phyloP scores from a whole-genome alignment of 495 filamentous ascomycete genomes.

The Lasiosphaeria ovina region DNA sequence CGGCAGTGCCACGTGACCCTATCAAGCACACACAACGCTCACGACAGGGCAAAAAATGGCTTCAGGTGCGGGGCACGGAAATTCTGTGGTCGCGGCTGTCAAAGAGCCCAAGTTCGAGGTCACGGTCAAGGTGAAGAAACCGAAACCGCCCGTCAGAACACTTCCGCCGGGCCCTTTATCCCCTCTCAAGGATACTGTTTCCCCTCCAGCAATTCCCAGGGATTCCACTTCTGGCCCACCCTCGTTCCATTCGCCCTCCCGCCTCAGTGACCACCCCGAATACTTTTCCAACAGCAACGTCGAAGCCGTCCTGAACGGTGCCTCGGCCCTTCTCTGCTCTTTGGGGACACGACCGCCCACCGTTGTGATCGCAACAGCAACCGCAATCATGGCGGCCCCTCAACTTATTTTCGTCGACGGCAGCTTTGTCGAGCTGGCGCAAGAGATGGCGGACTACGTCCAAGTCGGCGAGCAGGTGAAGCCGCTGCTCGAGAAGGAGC shows the following conservation, averaged over 20 bases:
- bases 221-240: neutral
- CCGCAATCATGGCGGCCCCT: conserved; percentile 33
- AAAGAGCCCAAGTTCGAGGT: conserved; percentile 17
- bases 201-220: conserved; percentile 18
- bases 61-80: conserved; percentile 30
- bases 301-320: conserved; percentile 9
- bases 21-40: conserved; percentile 25
- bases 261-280: conserved; percentile 10
- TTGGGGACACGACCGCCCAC: conserved; percentile 6
- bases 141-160: conserved; percentile 16
- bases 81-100: conserved; percentile 21
- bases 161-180: conserved; percentile 19
- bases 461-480: conserved; percentile 67
- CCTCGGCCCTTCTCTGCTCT: conserved; percentile 10
- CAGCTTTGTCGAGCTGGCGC: conserved; percentile 79
- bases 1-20: conserved; percentile 23
- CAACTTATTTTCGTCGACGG: conserved; percentile 82
- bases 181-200: conserved; percentile 20
- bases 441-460: conserved; percentile 84
- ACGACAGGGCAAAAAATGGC: conserved; percentile 28
- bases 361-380: conserved; percentile 2
- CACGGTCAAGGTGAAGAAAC: conserved; percentile 22
- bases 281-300: conserved; percentile 8
- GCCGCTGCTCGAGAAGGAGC: conserved; percentile 65
- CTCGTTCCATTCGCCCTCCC: conserved; percentile 3